phyloP scores from a whole-genome alignment of 2,329 filamentous ascomycete species.

The Fusarium oxysporum region DNA sequence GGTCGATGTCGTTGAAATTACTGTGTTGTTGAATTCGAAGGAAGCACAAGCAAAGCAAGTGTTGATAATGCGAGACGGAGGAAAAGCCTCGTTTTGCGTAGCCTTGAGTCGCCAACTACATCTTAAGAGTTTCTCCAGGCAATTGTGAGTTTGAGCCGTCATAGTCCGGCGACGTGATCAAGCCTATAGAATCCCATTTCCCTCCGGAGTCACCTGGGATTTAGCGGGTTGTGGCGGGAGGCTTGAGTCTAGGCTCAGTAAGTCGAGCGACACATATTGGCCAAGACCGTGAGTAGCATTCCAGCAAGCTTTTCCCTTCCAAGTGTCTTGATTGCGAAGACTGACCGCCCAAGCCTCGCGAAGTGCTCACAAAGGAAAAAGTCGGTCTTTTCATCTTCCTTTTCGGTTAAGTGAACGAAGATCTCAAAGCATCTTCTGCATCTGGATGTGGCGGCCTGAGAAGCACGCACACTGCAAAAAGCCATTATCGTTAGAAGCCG shows the following conservation, averaged over 20 bases:
- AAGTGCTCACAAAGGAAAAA: conserved; percentile 9
- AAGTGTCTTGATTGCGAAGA: conserved; percentile 5
- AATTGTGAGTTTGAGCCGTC: conserved; percentile 39
- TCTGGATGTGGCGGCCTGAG: conserved; percentile 4
- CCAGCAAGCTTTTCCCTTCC: conserved; percentile 25
- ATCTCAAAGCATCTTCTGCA: conserved; percentile 1
- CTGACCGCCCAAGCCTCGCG: conserved; percentile 19
- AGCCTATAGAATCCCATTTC: conserved; percentile 30
- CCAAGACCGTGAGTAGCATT: conserved; percentile 36
- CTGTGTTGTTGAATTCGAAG: background rate
- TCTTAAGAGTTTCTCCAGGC: conserved; percentile 32
- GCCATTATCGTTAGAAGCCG: conserved; percentile 29
- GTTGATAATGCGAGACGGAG: conserved; percentile 1
- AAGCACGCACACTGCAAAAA: conserved; percentile 5
- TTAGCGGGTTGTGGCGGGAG: conserved; percentile 44
- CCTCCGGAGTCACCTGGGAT: conserved; percentile 33
- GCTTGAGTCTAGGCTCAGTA: conserved; percentile 45
- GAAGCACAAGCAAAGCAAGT: background rate
- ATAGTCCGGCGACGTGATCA: conserved; percentile 30
- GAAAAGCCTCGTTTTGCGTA: conserved; percentile 1
- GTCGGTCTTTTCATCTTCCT: background rate
- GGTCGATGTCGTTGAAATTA: background rate
- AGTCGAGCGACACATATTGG: conserved; percentile 29
- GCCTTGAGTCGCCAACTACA: conserved; percentile 21
- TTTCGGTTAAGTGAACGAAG: conserved; percentile 6